Conservation (phyloP, 2,329 filamentous ascomycete species). For the Calonectria henricotiae region DNA sequence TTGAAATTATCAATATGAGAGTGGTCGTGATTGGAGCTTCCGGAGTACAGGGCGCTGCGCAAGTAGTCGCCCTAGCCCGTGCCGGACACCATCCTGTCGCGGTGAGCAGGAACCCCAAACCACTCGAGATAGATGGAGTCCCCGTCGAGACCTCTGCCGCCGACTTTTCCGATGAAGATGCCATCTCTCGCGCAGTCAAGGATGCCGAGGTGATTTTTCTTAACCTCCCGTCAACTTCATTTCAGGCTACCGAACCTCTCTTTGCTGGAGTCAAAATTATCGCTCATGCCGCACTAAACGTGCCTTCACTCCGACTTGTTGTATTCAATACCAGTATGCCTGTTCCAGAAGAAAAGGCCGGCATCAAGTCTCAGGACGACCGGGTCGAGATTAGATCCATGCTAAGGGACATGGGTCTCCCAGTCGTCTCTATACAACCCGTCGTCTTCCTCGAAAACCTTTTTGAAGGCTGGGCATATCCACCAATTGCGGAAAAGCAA, state of each 20-base stretch:
- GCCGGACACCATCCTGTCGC: conserved; percentile 20
- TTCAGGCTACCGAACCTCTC: not conserved
- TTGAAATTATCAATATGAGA: not conserved
- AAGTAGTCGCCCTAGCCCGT: conserved; percentile 4
- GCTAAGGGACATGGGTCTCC: conserved; percentile 5
- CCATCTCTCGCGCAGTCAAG: conserved; percentile 1
- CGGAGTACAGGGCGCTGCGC: not conserved
- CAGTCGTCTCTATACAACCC: conserved; percentile 2
- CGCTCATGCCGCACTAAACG: not conserved
- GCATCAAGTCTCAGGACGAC: conserved; percentile 10
- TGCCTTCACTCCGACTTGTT: not conserved
- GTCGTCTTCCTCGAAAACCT: conserved; percentile 12
- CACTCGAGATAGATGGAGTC: not conserved
- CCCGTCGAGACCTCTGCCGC: conserved; percentile 1
- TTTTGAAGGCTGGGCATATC: conserved; percentile 12
- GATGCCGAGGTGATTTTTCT: conserved; percentile 9
- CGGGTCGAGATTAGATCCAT: conserved; percentile 1
- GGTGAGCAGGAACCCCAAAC: conserved; percentile 9
- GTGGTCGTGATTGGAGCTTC: conserved; percentile 9
- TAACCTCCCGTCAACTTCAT: conserved; percentile 9
- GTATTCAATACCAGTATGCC: conserved; percentile 19
- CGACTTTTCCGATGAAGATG: not conserved
- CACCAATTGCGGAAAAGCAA: conserved; percentile 38
- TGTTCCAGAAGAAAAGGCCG: not conserved
- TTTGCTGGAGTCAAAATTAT: not conserved